Evolutionary conservation across 2,329 filamentous ascomycete genomes (phyloP), one percentile per base, ranked within the genome.

Genomic region (Tolypocladium paradoxum): DNA sequence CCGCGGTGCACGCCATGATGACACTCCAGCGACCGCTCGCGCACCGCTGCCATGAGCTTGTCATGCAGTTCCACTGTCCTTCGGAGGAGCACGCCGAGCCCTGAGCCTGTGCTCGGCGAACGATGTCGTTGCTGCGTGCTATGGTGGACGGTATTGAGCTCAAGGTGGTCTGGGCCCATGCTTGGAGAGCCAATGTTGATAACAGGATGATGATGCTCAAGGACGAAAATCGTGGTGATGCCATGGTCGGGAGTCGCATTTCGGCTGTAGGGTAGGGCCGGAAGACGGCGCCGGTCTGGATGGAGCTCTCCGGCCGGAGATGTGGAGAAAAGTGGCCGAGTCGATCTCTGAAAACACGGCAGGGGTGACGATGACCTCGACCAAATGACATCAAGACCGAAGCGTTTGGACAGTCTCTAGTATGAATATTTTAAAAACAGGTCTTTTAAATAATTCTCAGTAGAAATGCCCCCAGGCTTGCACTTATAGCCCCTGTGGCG

Each of bases 11-110:
- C 37, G 69, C 55, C 63, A 77, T 67, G n/a, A 69, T 67, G 1
- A 55, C 63, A 56, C 70, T 76, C 77, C 76, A 80, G 12, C 54
- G 61, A 2, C 76, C 76, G 11, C 67, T 62, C 3, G 73, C 74
- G 59, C 77, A 80, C 31, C 76, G 71, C 63, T 80, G 77, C 66
- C 73, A 80, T 35, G 66, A 68, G 22, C 58, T 64, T 1, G 67
- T 69, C 66, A 79, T 73, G 66, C 77, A 80, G 63, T 79, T 77
- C 77, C 77, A 80, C 56, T 73, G 70, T n/a, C 77, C 76, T 54
- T 80, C 76, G 14, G 65, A 60, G 12, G 65, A 62, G 62, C 76
- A 79, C 5, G 63, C 57, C 2, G 71, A 64, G 22, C 73, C 73
- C 4, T 60, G 63, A 14, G 64, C 55, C 55, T 70, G 61, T 16